Percentiles rank a stretch among this genome's conserved stretches.
phyloP scores from a whole-genome alignment of 2,329 filamentous ascomycete genomes.

The Aureobasidium melanogenum region DNA sequence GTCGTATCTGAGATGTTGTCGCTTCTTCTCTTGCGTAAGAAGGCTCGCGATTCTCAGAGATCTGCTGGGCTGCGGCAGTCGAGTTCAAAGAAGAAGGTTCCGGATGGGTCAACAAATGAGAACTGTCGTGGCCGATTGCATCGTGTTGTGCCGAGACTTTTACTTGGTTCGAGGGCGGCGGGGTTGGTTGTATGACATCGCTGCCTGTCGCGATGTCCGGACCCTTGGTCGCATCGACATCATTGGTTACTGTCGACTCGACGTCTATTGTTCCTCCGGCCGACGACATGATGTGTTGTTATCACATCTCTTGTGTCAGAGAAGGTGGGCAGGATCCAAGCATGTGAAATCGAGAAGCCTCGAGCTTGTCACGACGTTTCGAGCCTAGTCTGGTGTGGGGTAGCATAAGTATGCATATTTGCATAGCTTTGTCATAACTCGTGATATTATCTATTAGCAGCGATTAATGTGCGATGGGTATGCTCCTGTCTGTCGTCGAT shows the following conservation, averaged over 20 bases:
- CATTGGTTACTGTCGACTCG: not conserved
- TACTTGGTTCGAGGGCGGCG: not conserved
- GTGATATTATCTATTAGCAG: not conserved
- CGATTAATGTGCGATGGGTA: not conserved
- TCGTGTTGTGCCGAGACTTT: not conserved
- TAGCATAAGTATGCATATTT: not conserved
- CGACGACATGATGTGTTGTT: not conserved
- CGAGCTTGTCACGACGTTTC: not conserved
- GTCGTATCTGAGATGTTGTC: constrained; percentile 13
- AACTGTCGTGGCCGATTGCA: not conserved
- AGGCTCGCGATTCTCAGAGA: constrained; percentile 24
- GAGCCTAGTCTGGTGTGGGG: not conserved
- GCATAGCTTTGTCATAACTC: not conserved
- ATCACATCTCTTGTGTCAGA: not conserved
- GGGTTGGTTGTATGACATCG: not conserved
- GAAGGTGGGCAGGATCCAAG: not conserved
- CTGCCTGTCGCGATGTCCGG: not conserved
- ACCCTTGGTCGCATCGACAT: not conserved
- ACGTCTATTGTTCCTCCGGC: not conserved
- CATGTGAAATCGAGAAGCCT: constrained; percentile 1
- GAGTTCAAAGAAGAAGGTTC: not conserved
- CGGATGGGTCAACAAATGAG: not conserved
- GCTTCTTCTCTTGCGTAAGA: constrained; percentile 25
- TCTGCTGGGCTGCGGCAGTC: not conserved
- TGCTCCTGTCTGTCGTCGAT: not conserved